Evolutionary conservation across 2,329 filamentous ascomycete genomes (phyloP), one percentile per base, ranked within the genome.

Genomic region (Zalaria obscura): DNA sequence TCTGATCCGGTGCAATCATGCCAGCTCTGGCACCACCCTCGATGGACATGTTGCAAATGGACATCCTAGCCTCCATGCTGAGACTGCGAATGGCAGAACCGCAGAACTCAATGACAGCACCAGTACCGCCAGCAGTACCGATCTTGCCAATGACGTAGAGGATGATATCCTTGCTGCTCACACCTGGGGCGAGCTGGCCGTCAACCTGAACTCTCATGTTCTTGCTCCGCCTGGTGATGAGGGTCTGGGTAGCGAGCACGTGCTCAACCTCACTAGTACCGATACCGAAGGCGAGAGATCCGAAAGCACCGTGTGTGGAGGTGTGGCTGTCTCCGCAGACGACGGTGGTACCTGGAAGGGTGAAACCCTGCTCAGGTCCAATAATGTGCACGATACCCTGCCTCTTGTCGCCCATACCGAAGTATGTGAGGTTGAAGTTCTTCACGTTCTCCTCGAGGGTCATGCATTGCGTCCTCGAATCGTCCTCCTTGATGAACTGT

Each of bases 351-450:
- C 86, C 91, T 35, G 91, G 91, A 32, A 96, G 80, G 43, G 91
- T 98, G 71, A 98, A 98, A 52, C 91, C 91, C 65, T 98, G 91
- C 70, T 98, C 91, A 34, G 91, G 91, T 31, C 91, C 91, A 54
- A 98, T 96, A 55, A 98, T 85, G 67, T 98, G 91, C 44, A 96
- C 91, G 55, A 98, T 98, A 51, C 91, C 91, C 67, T 98, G 91
- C 50, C 91, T 80, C 73, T 91, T 93, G 66, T 96, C 89, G 52
- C 82, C 84, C 48, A 98, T 79, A 47, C 91, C 91, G 59, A 98
- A 98, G 68, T 95, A 96, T 61, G 88, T 95, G 57, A 98, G 73
- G 56, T 85, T 87, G 60, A 95, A 96, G 50, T 89, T 84, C 68
- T 89, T 91, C 55, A 98, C 89, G 55, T 98, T 98, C 55, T 95